Conservation (phyloP, 208 protist species). For the Trypanosoma mega region DNA sequence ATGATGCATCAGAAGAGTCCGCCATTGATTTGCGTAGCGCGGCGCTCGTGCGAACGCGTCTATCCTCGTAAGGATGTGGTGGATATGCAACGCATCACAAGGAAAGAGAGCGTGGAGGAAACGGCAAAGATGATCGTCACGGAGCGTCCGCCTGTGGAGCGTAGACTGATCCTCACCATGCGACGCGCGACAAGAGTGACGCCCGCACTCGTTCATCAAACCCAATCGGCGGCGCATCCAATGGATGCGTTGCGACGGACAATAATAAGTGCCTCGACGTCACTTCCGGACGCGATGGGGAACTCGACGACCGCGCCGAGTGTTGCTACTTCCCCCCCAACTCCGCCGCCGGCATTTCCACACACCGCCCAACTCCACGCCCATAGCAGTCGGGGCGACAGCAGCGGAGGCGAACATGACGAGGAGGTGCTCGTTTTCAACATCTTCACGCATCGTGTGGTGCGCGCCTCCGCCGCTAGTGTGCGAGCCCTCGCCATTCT, state of each 20-base stretch:
- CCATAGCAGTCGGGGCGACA: not conserved
- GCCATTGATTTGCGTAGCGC: slow-evolving; percentile 11
- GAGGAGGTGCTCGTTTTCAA: slow-evolving; percentile 60
- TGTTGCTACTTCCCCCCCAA: too few species aligned
- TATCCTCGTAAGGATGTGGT: too few species aligned
- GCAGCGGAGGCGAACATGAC: not conserved
- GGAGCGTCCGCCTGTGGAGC: too few species aligned
- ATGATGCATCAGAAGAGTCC: not conserved
- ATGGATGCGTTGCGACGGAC: too few species aligned
- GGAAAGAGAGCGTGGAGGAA: not conserved
- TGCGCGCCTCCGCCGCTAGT: slow-evolving; percentile 37
- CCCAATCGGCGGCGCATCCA: too few species aligned
- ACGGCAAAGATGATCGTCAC: too few species aligned
- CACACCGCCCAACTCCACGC: not conserved
- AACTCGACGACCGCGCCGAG: too few species aligned
- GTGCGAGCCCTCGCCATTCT: slow-evolving; percentile 50
- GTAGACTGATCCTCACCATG: too few species aligned
- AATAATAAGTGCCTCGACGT: not conserved
- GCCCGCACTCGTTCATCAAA: too few species aligned
- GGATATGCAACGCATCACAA: too few species aligned
- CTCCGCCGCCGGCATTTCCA: slow-evolving; percentile 3
- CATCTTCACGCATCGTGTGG: slow-evolving; percentile 80
- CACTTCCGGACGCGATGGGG: not conserved
- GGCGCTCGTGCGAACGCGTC: too few species aligned
- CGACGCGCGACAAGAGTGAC: too few species aligned